These are phyloP conservation scores for Zasmidium angulare DNA, from an alignment of 2,329 filamentous ascomycete species.

Conservation along the genomic window DNA sequence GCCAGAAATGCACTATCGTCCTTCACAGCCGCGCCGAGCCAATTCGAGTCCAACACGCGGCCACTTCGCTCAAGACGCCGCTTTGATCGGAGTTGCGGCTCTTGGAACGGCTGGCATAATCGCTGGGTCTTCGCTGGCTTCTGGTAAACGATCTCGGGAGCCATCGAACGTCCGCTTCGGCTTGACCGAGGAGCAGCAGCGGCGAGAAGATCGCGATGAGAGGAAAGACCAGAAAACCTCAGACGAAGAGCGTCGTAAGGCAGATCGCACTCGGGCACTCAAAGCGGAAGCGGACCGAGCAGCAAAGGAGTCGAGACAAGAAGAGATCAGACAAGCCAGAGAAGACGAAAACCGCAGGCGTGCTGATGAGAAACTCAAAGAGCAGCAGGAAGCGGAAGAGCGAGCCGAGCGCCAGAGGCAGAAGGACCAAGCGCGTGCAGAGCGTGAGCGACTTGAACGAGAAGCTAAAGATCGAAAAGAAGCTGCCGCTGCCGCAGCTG, in stretches of 20 bases:
- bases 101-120: conserved; percentile 38
- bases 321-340: conserved; percentile 25
- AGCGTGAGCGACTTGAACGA: conserved; percentile 29
- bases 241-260: conserved; percentile 30
- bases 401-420: conserved; percentile 9
- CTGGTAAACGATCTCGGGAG: conserved; percentile 30
- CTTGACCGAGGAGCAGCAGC: conserved; percentile 56
- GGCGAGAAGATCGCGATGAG: conserved; percentile 46
- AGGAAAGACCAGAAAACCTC: conserved; percentile 32
- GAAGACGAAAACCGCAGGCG: conserved; percentile 29
- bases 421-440: conserved; percentile 17
- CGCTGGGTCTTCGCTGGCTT: conserved; percentile 22
- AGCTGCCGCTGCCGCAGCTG: conserved; percentile 17
- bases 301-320: conserved; percentile 26
- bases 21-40: conserved; percentile 24
- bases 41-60: conserved; percentile 32
- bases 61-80: conserved; percentile 37
- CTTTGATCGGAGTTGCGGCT: conserved; percentile 45
- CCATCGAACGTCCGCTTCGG: conserved; percentile 54
- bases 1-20: not conserved
- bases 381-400: conserved; percentile 20
- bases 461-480: conserved; percentile 21
- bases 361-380: conserved; percentile 20
- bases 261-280: conserved; percentile 34
- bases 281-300: conserved; percentile 36